Evolutionary conservation across 176 grass and related monocot genomes (phyloP).

Genomic region (Triticum turgidum): DNA sequence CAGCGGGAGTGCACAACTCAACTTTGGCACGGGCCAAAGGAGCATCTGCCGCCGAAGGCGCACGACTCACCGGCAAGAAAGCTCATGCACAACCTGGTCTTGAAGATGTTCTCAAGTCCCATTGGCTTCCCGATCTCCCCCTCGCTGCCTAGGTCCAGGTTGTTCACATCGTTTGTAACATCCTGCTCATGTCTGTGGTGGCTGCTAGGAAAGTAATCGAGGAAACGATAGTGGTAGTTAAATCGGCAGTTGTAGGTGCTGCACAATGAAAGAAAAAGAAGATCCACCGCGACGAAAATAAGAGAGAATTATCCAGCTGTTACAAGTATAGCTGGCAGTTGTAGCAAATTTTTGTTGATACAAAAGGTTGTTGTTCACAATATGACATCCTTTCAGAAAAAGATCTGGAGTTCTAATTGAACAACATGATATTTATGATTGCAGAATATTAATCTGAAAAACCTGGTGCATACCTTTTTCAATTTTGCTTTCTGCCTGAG

Average conservation of each 20-base stretch:
- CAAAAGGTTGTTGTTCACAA: neutral
- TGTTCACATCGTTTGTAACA: conserved; percentile 63
- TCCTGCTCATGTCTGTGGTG: conserved; percentile 17
- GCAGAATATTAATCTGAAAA: neutral
- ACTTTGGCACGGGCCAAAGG: neutral
- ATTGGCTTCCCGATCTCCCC: conserved; percentile 59
- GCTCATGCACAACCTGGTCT: neutral
- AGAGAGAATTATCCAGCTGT: too few relatives aligned
- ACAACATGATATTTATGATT: neutral
- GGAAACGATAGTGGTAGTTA: conserved; percentile 68
- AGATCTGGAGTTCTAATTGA: neutral
- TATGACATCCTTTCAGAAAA: neutral
- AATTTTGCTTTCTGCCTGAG: neutral
- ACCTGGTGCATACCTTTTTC: neutral
- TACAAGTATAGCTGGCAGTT: too few relatives aligned
- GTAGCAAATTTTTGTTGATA: too few relatives aligned
- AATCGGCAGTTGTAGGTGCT: conserved; percentile 69
- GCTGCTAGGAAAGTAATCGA: conserved; percentile 64
- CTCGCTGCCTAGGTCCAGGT: conserved; percentile 46
- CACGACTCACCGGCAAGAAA: neutral
- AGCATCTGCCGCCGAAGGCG: neutral
- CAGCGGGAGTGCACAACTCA: neutral
- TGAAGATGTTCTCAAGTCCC: neutral
- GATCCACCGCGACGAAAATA: neutral
- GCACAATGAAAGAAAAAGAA: conserved; percentile 9